Evolutionary conservation across 225 moss, liverwort and hornwort species (phyloP), one percentile per base, ranked within the genome.

Genomic region (Physcomitrium patens): DNA sequence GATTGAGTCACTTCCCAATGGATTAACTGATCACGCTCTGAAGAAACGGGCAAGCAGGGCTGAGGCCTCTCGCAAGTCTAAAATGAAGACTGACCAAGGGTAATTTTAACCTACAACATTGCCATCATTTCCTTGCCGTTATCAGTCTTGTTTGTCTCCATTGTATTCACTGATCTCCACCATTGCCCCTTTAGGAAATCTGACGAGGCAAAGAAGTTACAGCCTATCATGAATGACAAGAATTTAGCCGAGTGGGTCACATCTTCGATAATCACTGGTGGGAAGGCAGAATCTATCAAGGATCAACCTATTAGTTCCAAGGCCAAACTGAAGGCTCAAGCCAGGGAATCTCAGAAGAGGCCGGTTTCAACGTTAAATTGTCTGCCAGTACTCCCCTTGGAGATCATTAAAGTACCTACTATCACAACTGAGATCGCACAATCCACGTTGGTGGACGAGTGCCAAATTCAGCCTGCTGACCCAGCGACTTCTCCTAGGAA

Each of bases 1-100:
- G 63, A 90, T 93, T 28, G 87, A 93, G 78, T 76, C 89, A 37
- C 79, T 93, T 18, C 89, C 93, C 5, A 90, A 80, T 75, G 91
- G 89, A 53, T 8, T 78, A 12, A 87, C 78, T 23, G 12, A 66
- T 7, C 69, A 48, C 61, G 81, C 69, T 12, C 45, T 55, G 49
- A 83, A 71, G 10, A 87, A 67, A 78, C 81, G 68, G 54, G 71
- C 24, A n/a, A 74, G 56, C 1, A 87, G 42, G 12, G 77, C 68
- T 48, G 81, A 86, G 58, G 16, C 76, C 44, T 78, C 81, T 69
- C 86, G 80, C 43, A 88, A 72, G 56, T 76, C 14, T 37, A 56
- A 16, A 49, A 53, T 76, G n/a, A 68, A 67, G 46, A 16, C 62
- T 26, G 83, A 85, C 15, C 74, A 69, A 74, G 64, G 76, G 94